phyloP scores from a whole-genome alignment of 768 basidiomycete genomes.

The Lactarius evosmus region DNA sequence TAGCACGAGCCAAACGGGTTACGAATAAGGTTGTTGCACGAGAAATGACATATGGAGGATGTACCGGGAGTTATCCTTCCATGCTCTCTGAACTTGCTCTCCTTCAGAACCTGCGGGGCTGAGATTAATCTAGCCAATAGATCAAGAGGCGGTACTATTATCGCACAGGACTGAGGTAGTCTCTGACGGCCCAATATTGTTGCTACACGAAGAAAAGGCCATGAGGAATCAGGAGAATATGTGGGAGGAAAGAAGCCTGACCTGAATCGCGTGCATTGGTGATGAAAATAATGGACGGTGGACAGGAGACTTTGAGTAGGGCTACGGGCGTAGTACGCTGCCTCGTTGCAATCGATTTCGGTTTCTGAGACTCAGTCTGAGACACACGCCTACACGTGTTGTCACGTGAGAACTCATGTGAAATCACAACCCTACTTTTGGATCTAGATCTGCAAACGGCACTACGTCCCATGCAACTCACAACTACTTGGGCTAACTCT shows the following conservation, averaged over 20 bases:
- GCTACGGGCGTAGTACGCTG: constrained; percentile 5
- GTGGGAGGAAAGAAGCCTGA: constrained; percentile 19
- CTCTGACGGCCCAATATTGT: constrained; percentile 90
- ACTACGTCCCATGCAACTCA: no score
- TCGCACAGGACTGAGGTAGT: constrained; percentile 87
- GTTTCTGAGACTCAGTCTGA: constrained; percentile 24
- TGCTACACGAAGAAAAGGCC: constrained; percentile 43
- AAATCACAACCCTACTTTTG: no score
- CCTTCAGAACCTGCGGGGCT: constrained; percentile 75
- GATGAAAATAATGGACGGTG: constrained; percentile 15
- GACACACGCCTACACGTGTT: constrained; percentile 16
- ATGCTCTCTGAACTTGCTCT: constrained; percentile 99
- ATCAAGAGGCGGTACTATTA: constrained; percentile 25
- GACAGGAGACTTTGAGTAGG: constrained; percentile 16
- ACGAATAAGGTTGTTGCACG: constrained; percentile 29
- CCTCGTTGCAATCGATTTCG: constrained; percentile 30
- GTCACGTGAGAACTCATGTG: constrained; percentile 13
- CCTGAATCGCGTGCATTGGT: constrained; percentile 51
- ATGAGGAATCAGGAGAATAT: not conserved
- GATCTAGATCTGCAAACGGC: not conserved
- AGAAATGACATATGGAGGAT: constrained; percentile 28
- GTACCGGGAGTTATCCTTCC: constrained; percentile 92
- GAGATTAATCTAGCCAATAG: constrained; percentile 36
- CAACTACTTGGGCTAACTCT: not conserved
- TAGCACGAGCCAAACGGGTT: constrained; percentile 33